Evolutionary conservation across 2,329 filamentous ascomycete genomes (phyloP).

Genomic region (Aspergillus pseudotamarii): DNA sequence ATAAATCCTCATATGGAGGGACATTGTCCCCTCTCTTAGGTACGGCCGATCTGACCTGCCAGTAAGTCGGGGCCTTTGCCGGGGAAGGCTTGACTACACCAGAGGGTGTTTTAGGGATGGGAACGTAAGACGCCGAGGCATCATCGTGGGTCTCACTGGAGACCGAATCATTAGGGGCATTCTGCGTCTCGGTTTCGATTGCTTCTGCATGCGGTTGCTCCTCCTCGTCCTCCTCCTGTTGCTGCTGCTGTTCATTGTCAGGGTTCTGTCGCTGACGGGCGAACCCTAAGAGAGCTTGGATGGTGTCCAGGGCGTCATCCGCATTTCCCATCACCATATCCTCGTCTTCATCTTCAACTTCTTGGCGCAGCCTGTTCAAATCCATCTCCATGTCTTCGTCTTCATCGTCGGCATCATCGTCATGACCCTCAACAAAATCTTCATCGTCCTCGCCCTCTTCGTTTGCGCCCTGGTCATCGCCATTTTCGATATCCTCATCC

Average conservation of each 20-base stretch:
- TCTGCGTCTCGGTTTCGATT: slow-evolving; percentile 15
- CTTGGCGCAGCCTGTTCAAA: slow-evolving; percentile 23
- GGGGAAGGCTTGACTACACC: slow-evolving; percentile 44
- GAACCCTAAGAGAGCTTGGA: slow-evolving; percentile 78
- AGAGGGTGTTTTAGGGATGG: slow-evolving; percentile 81
- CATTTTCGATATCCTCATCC: slow-evolving; percentile 37
- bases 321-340: slow-evolving; percentile 57
- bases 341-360: slow-evolving; percentile 36
- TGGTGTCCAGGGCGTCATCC: slow-evolving; percentile 71
- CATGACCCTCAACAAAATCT: slow-evolving; percentile 44
- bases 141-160: slow-evolving; percentile 20
- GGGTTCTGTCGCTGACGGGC: slow-evolving; percentile 48
- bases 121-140: slow-evolving; percentile 44
- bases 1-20: slow-evolving; percentile 80
- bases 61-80: slow-evolving; percentile 69
- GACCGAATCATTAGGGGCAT: slow-evolving; percentile 17
- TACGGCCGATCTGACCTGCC: slow-evolving; percentile 76
- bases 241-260: not conserved
- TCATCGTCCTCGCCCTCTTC: slow-evolving; percentile 55
- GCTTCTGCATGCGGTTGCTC: slow-evolving; percentile 27
- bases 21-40: slow-evolving; percentile 66
- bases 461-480: slow-evolving; percentile 41
- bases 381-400: slow-evolving; percentile 40
- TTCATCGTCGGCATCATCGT: slow-evolving; percentile 52
- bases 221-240: slow-evolving; percentile 12